Base-by-base conservation (phyloP, 2,329 filamentous ascomycete genomes). In the Beauveria australis region DNA sequence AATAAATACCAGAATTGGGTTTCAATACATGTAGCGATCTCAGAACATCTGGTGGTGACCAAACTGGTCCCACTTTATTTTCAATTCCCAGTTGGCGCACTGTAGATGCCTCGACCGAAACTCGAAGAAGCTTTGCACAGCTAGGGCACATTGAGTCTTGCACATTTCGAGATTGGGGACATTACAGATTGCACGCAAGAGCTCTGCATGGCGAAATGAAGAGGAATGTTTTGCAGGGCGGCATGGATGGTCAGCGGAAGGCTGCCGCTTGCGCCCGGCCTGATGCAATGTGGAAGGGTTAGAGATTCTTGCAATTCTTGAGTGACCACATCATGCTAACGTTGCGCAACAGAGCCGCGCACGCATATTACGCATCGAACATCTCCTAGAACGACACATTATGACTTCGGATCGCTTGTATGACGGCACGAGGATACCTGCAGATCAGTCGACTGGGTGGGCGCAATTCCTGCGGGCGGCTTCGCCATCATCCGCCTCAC, bases 211-310 rank as follows among this genome's bases (percentile, higher is more conserved):
- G 28, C 53, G 59, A 56, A 28, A 74, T 74, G 71, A 71, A 63
- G 67, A 71, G 71, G 69, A 64, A 74, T 74, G 73, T 69, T 74
- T 65, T 70, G 67, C 67, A 70, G 68, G 65, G 69, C 65, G 62
- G 67, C 64, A 64, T 67, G 69, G 67, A 67, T 70, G 69, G 66
- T 73, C 67, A 65, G 65, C 61, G 67, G 63, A 64, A 65, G 66
- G 65, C 70, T 67, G 67, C 67, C 62, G 60, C 60, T 63, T 43
- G 56, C 56, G 37, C 49, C 41, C 3, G 43, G 49, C 41, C 28
- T 40, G 49, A 47, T n/a, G 28, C 58, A 37, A 16, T 28, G 41
- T 16, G 49, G 40, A 52, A 53, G 28, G 49, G 58, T 37, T 48
- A 48, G 14, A 43, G 9, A 41, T 37, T 33, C 43, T 44, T 28